These are phyloP conservation scores for Leishmania amazonensis DNA, from an alignment of 208 protist species.

Conservation along the genomic window DNA sequence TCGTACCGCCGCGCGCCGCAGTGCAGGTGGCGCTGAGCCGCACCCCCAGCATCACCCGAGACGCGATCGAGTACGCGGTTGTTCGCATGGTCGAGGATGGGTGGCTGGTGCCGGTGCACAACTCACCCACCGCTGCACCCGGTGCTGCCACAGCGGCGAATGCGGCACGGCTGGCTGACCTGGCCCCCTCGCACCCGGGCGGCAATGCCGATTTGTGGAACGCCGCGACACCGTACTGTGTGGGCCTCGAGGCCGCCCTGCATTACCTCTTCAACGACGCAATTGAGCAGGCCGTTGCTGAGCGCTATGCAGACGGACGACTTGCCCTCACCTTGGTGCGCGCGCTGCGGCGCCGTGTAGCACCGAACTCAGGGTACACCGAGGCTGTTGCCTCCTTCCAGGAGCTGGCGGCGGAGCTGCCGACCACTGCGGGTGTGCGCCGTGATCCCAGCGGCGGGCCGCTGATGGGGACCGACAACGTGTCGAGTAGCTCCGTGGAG, in stretches of 20 bases:
- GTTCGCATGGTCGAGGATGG: constrained; percentile 49
- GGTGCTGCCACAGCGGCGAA: neutral
- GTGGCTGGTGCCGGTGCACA: constrained; percentile 45
- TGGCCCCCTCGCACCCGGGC: neutral
- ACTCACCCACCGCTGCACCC: neutral
- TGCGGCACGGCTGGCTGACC: neutral
- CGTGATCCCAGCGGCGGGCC: constrained; percentile 22
- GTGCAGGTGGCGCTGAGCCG: constrained; percentile 57
- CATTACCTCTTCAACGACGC: constrained; percentile 30
- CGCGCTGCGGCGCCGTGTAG: constrained; percentile 23
- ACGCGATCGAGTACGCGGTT: constrained; percentile 45
- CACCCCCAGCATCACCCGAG: constrained; percentile 21
- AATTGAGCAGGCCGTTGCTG: constrained; percentile 35
- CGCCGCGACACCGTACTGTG: constrained; percentile 35
- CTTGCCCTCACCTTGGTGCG: constrained; percentile 41
- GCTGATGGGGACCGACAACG: neutral
- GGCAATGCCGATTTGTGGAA: constrained; percentile 4
- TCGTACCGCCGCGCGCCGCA: constrained; percentile 43
- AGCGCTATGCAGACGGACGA: constrained; percentile 25
- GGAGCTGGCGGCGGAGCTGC: constrained; percentile 28
- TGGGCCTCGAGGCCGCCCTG: constrained; percentile 33
- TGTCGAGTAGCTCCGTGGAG: constrained; percentile 16
- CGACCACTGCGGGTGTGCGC: constrained; percentile 11
- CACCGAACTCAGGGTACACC: constrained; percentile 9
- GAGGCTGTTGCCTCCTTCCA: constrained; percentile 20